Percentiles rank a stretch among this genome's conserved stretches.
phyloP scores from a whole-genome alignment of 179 eudicot species.

The Beta lomatogona region DNA sequence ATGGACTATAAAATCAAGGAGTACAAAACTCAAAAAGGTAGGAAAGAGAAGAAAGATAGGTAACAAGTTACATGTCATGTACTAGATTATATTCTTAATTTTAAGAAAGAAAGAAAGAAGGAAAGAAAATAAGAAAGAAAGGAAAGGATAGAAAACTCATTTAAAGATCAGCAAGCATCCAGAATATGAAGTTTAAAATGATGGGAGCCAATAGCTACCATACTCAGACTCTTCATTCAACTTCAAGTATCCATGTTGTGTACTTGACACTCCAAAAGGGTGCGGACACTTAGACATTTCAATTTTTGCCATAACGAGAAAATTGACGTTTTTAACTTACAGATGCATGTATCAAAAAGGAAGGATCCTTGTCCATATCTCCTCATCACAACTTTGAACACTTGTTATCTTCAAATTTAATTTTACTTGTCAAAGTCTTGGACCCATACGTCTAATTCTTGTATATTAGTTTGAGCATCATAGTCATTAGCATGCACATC shows the following conservation, averaged over 20 bases:
- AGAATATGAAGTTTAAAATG: background rate
- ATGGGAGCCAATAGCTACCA: background rate
- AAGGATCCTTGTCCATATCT: background rate
- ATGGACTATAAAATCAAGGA: background rate
- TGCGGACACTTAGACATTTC: background rate
- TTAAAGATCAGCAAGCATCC: background rate
- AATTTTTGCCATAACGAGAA: background rate
- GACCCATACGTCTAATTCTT: background rate
- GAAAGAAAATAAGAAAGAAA: too few species aligned
- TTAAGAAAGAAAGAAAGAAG: background rate
- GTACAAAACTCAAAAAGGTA: background rate
- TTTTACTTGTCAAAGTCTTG: background rate
- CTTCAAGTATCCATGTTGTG: background rate
- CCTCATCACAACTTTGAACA: background rate
- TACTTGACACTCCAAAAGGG: background rate
- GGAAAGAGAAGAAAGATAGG: background rate
- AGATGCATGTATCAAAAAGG: background rate
- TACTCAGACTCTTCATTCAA: background rate
- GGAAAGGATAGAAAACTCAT: background rate
- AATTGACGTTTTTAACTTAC: background rate
- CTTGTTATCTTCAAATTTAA: background rate
- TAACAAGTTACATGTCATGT: background rate
- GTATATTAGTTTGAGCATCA: background rate
- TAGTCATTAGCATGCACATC: constrained; percentile 8
- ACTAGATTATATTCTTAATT: background rate